These are phyloP conservation scores for Fusarium floridanum DNA, from an alignment of 2,329 filamentous ascomycete species.

Conservation along the genomic window DNA sequence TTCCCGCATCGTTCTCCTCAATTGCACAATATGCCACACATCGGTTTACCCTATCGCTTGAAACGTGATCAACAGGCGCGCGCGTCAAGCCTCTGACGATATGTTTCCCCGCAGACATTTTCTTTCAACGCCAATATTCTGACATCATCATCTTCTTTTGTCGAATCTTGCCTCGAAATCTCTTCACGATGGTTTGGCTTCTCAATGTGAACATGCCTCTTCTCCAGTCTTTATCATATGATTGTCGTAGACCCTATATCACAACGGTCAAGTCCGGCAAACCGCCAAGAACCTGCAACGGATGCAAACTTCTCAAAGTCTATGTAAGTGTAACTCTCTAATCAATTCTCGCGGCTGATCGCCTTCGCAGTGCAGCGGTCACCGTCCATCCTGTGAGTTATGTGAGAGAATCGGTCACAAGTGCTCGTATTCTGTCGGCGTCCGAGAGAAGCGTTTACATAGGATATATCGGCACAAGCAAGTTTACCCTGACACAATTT, in stretches of 20 bases:
- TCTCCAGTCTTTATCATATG: too few relatives aligned
- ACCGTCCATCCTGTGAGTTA: background rate
- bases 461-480: background rate
- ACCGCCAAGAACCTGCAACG: background rate
- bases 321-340: background rate
- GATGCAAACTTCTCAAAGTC: background rate
- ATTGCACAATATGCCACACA: background rate
- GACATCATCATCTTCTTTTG: background rate
- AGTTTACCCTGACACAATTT: background rate
- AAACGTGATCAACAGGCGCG: background rate
- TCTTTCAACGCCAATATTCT: background rate
- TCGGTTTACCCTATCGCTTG: background rate
- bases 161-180: background rate
- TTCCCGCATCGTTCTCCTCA: background rate
- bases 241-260: background rate
- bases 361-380: background rate
- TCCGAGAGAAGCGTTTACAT: background rate
- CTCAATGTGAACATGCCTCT: too few relatives aligned
- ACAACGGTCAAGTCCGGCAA: background rate
- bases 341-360: fast-evolving
- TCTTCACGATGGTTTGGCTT: background rate
- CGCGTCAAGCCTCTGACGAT: background rate
- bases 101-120: background rate
- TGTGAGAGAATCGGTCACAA: background rate
- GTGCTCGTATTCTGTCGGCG: background rate